A percentile compares a stretch with the other conserved stretches of the same genome.
These are phyloP conservation scores for Zymoseptoria ardabiliae DNA, from an alignment of 2,329 filamentous ascomycete genomes.

Conservation along the genomic window DNA sequence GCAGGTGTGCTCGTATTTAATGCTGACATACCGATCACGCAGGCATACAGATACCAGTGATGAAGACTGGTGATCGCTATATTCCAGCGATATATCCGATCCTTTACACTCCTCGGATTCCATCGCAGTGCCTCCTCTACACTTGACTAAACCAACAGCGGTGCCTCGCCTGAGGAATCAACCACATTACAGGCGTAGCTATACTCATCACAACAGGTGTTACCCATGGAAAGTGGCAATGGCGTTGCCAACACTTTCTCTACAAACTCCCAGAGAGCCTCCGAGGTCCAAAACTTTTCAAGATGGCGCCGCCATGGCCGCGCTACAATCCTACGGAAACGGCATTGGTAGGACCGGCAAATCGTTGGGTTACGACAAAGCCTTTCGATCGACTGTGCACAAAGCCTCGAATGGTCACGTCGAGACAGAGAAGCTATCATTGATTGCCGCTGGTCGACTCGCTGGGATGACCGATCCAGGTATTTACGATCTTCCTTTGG, in stretches of 20 bases:
- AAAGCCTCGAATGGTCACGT: neutral
- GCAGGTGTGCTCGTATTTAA: neutral
- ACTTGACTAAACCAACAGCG: neutral
- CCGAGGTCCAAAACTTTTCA: neutral
- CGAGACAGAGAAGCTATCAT: neutral
- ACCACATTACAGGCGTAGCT: neutral
- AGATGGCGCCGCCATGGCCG: neutral
- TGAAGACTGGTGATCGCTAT: slow-evolving; percentile 27
- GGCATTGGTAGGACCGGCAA: neutral
- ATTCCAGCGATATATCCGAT: neutral
- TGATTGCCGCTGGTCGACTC: neutral
- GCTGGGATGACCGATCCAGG: neutral
- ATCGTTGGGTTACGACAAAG: neutral
- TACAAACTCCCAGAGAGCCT: neutral
- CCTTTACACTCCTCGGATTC: neutral
- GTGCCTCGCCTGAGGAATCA: neutral
- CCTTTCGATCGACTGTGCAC: neutral
- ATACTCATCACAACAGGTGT: neutral
- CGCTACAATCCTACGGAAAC: neutral
- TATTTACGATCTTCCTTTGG: neutral
- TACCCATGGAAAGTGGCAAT: neutral
- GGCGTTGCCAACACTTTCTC: neutral
- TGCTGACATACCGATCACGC: neutral
- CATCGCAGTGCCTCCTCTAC: neutral
- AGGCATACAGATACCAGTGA: slow-evolving; percentile 27